phyloP scores from a whole-genome alignment of 371 early-diverging fungal species.

The Cokeromyces recurvatus region DNA sequence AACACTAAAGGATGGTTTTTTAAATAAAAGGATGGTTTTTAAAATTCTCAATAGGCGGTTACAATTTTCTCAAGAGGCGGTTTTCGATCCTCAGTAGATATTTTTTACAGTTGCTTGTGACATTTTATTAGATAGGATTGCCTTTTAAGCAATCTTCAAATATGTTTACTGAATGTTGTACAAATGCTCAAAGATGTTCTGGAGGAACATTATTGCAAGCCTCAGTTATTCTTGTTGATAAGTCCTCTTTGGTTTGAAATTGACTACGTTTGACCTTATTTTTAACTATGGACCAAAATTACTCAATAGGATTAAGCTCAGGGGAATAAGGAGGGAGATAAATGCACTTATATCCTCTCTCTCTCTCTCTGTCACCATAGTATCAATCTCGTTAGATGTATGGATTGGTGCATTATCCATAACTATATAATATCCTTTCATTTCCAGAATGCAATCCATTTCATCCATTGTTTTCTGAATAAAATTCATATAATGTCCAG shows the following conservation, averaged over 20 bases:
- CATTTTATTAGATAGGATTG: not conserved
- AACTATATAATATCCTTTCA: conserved; percentile 19
- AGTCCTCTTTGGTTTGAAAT: conserved; percentile 2
- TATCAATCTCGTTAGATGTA: conserved; percentile 10
- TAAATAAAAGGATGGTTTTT: not conserved
- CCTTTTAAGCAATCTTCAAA: conserved; percentile 3
- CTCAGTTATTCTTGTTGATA: conserved; percentile 7
- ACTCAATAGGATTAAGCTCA: conserved; percentile 10
- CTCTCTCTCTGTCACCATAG: conserved; percentile 10
- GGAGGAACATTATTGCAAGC: conserved; percentile 2
- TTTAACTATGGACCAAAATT: conserved; percentile 1
- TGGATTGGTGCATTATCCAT: conserved; percentile 17
- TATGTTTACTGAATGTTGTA: conserved; percentile 4
- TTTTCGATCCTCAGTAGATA: not conserved
- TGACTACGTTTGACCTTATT: not conserved
- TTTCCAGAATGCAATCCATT: conserved; percentile 16
- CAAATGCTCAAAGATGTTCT: conserved; percentile 5
- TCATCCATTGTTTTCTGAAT: conserved; percentile 17
- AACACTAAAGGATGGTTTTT: conserved; percentile 1
- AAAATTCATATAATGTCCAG: conserved; percentile 12
- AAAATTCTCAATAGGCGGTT: not conserved
- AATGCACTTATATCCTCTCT: conserved; percentile 3
- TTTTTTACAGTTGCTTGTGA: not conserved
- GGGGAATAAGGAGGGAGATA: conserved; percentile 6
- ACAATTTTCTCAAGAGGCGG: not conserved